phyloP scores from a whole-genome alignment of 2,329 filamentous ascomycete genomes.

The Trichoderma oligosporum region DNA sequence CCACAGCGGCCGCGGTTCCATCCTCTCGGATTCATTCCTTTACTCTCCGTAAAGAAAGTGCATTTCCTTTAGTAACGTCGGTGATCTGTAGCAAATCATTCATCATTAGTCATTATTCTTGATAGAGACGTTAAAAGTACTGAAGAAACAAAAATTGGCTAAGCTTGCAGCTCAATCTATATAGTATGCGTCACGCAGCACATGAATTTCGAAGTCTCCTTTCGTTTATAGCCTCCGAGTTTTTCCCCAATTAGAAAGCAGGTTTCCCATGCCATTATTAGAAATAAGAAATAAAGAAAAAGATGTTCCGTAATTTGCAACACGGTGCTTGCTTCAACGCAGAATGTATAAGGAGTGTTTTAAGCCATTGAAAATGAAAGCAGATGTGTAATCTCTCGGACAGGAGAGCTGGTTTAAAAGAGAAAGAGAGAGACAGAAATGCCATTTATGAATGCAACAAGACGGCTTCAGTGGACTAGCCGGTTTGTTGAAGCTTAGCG shows the following conservation, averaged over 20 bases:
- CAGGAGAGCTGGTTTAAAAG: too few relatives aligned
- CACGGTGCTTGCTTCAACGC: neutral
- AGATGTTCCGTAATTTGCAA: neutral
- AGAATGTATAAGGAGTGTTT: neutral
- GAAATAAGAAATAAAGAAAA: too few relatives aligned
- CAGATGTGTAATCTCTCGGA: too few relatives aligned
- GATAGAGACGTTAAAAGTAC: neutral
- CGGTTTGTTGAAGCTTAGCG: neutral
- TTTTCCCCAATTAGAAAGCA: neutral
- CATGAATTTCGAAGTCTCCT: conserved; percentile 19
- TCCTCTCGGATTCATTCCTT: conserved; percentile 17
- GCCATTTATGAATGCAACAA: neutral
- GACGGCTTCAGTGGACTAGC: neutral
- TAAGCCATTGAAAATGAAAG: neutral
- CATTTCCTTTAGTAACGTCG: conserved; percentile 31
- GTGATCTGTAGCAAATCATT: conserved; percentile 41
- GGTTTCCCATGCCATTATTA: neutral
- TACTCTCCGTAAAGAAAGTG: conserved; percentile 10
- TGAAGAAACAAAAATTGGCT: conserved; percentile 22
- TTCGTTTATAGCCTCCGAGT: neutral
- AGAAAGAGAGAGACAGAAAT: neutral
- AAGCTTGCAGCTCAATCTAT: conserved; percentile 29
- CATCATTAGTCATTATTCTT: conserved; percentile 38
- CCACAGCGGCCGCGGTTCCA: neutral
- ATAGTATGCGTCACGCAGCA: conserved; percentile 30